Percentiles rank a stretch among this genome's conserved stretches.
These are phyloP conservation scores for Cicer chorassanicum DNA, from an alignment of 306 rosid species.

Conservation along the genomic window DNA sequence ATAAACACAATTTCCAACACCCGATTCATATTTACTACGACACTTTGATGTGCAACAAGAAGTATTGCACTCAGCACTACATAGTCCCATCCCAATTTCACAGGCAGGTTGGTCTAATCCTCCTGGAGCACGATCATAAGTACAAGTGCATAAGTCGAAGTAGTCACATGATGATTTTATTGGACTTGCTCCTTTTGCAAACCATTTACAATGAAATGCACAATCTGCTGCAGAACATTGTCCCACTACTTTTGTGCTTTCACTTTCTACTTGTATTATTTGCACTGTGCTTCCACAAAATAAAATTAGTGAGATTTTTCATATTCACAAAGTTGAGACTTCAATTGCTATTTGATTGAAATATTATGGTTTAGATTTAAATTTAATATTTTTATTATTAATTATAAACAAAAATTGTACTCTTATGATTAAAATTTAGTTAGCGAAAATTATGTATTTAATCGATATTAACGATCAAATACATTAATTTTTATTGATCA, in stretches of 20 bases:
- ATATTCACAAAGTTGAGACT: too few species aligned
- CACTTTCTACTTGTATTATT: not conserved
- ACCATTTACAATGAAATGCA: not conserved
- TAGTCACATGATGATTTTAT: not conserved
- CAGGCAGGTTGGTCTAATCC: not conserved
- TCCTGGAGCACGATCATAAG: not conserved
- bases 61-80: not conserved
- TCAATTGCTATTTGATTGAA: too few species aligned
- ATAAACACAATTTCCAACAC: not conserved
- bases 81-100: not conserved
- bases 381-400: too few species aligned
- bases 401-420: too few species aligned
- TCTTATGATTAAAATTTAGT: too few species aligned
- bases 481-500: too few species aligned
- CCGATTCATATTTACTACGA: not conserved
- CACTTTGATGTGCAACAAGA: constrained; percentile 6
- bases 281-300: not conserved
- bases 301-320: not conserved
- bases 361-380: too few species aligned
- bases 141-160: not conserved
- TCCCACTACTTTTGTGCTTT: not conserved
- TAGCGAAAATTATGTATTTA: too few species aligned
- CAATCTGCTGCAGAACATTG: not conserved
- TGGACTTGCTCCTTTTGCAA: not conserved
- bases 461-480: too few species aligned